Evolutionary conservation across 2,329 filamentous ascomycete genomes (phyloP).

Genomic region (Beauveria sp.): DNA sequence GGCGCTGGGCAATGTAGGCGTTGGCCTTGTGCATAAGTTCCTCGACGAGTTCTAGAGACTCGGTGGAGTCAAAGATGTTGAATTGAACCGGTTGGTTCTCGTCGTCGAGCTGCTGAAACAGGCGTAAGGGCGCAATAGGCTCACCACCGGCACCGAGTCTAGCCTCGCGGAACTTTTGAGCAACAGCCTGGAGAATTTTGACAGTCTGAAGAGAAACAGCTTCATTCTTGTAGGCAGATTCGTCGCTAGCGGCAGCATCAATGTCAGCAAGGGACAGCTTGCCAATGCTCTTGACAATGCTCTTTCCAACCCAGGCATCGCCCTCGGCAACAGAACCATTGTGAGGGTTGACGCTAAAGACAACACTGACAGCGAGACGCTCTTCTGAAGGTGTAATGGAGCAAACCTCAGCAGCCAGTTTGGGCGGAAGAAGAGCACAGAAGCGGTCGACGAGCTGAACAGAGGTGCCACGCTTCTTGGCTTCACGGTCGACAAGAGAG

Average conservation of each 20-base stretch:
- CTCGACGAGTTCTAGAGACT: conserved; percentile 87
- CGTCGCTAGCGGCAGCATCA: conserved; percentile 67
- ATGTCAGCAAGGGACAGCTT: conserved; percentile 82
- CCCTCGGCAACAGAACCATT: conserved; percentile 74
- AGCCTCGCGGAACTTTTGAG: conserved; percentile 83
- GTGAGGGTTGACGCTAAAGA: conserved; percentile 80
- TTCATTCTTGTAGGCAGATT: conserved; percentile 53
- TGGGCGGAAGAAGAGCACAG: conserved; percentile 80
- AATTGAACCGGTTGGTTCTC: conserved; percentile 96
- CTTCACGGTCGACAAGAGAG: conserved; percentile 91
- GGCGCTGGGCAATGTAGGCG: conserved; percentile 75
- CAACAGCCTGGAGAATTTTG: conserved; percentile 70
- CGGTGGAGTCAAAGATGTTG: conserved; percentile 89
- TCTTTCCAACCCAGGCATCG: conserved; percentile 89
- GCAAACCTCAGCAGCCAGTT: conserved; percentile 79
- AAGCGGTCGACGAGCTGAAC: conserved; percentile 88
- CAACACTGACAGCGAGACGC: conserved; percentile 81
- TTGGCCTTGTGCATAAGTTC: conserved; percentile 94
- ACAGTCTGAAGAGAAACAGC: conserved; percentile 67
- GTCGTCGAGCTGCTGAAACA: conserved; percentile 91
- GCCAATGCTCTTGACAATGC: conserved; percentile 84
- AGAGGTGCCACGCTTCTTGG: conserved; percentile 93
- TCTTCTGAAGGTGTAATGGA: conserved; percentile 82
- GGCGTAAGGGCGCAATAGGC: conserved; percentile 74
- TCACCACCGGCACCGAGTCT: conserved; percentile 74